phyloP scores from a whole-genome alignment of 2,329 filamentous ascomycete species.

The Fusarium pseudoanthophilum region DNA sequence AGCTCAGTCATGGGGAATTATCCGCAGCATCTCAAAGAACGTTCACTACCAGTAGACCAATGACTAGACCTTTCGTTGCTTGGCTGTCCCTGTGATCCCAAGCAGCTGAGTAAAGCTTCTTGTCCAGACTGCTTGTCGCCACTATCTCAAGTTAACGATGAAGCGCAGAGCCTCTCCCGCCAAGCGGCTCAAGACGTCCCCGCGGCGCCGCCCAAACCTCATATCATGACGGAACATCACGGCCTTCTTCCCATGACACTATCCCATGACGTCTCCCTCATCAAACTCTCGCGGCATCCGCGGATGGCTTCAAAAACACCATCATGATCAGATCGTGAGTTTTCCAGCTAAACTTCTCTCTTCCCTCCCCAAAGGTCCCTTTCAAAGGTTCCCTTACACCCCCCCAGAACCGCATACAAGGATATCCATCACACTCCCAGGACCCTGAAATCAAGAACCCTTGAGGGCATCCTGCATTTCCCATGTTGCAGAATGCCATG shows the following conservation, averaged over 20 bases:
- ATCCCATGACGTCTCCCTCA: background rate
- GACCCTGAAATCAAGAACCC: background rate
- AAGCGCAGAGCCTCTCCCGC: background rate
- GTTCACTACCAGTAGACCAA: too few relatives aligned
- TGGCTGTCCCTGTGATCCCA: background rate
- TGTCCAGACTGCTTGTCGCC: background rate
- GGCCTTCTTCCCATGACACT: background rate
- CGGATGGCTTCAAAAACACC: background rate
- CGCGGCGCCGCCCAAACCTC: background rate
- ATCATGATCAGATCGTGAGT: background rate
- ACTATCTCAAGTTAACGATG: background rate
- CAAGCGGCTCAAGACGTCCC: background rate
- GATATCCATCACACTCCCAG: background rate
- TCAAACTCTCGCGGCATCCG: background rate
- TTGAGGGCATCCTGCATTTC: background rate
- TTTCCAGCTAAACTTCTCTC: background rate
- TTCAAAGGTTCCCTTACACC: background rate
- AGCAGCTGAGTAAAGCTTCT: background rate
- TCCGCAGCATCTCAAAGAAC: too few relatives aligned
- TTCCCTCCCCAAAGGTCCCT: background rate
- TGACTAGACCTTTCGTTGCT: too few relatives aligned
- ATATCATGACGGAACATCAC: background rate
- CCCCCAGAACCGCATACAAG: background rate
- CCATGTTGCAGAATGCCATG: background rate
- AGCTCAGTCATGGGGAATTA: too few relatives aligned